phyloP scores from a whole-genome alignment of 148 eudicot genomes.

The Diospyros kaki region DNA sequence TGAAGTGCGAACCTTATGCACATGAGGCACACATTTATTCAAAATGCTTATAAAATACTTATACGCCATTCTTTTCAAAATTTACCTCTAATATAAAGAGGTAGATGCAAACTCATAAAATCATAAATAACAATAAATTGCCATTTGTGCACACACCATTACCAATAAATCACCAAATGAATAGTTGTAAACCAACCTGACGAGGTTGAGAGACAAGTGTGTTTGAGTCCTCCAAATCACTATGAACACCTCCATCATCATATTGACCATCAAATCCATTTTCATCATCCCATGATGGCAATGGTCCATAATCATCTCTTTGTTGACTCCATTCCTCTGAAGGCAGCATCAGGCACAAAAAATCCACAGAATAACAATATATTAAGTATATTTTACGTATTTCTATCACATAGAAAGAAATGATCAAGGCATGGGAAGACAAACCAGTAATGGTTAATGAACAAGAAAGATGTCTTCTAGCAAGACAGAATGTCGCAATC shows the following conservation, averaged over 20 bases:
- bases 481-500: too few species aligned
- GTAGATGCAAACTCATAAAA: too few species aligned
- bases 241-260: slow-evolving; percentile 62
- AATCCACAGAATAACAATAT: neutral
- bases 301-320: slow-evolving; percentile 37
- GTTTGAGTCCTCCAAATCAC: slow-evolving; percentile 68
- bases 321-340: slow-evolving; percentile 33
- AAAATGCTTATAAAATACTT: too few species aligned
- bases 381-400: slow-evolving; percentile 13
- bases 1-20: too few species aligned
- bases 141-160: too few species aligned
- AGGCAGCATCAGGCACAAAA: slow-evolving; percentile 11
- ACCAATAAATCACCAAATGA: too few species aligned
- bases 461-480: too few species aligned
- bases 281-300: slow-evolving; percentile 72
- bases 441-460: neutral
- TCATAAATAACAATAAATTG: too few species aligned
- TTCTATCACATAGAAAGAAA: neutral
- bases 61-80: too few species aligned
- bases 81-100: too few species aligned
- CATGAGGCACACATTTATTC: too few species aligned
- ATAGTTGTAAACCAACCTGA: slow-evolving; percentile 50
- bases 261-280: slow-evolving; percentile 47
- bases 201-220: slow-evolving; percentile 89
- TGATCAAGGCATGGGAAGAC: neutral